Conservation (phyloP, 805 yeast genomes). For the Saccharomycopsis fodiens region DNA sequence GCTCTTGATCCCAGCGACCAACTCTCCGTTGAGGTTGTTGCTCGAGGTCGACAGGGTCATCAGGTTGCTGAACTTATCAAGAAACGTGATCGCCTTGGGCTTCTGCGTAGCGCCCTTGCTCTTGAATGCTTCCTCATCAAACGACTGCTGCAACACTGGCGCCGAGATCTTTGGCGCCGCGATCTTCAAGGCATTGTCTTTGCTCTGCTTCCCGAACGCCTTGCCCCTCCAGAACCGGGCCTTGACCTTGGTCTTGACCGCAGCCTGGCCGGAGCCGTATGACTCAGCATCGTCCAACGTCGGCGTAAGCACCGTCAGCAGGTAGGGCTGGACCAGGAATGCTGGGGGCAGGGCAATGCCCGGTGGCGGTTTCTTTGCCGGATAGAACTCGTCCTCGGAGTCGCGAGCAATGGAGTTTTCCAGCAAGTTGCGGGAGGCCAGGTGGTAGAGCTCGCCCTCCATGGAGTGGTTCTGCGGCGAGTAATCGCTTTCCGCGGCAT, state of each 20-base stretch:
- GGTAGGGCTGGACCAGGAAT: slow-evolving; percentile 17
- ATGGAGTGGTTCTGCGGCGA: background rate
- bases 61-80: slow-evolving; percentile 21
- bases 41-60: slow-evolving; percentile 3
- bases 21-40: slow-evolving; percentile 9
- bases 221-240: slow-evolving; percentile 28
- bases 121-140: slow-evolving; percentile 18
- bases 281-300: slow-evolving; percentile 12
- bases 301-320: slow-evolving; percentile 13
- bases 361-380: background rate
- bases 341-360: background rate
- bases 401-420: slow-evolving; percentile 2
- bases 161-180: slow-evolving; percentile 19
- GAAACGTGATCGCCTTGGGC: slow-evolving; percentile 7
- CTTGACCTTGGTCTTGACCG: slow-evolving; percentile 22
- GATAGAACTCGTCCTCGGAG: background rate
- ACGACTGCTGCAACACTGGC: slow-evolving; percentile 16
- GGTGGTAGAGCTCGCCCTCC: background rate
- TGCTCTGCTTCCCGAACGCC: slow-evolving; percentile 18
- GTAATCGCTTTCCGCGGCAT: background rate
- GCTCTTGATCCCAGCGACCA: background rate
- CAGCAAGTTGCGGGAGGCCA: slow-evolving; percentile 1
- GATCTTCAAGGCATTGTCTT: slow-evolving; percentile 7
- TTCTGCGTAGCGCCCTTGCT: slow-evolving; percentile 3
- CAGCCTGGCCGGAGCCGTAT: slow-evolving; percentile 9